Percentiles rank a stretch among this genome's conserved stretches.
These are phyloP conservation scores for Immersiporthe knoxdaviesiana DNA, from an alignment of 2,329 filamentous ascomycete species.

Conservation along the genomic window DNA sequence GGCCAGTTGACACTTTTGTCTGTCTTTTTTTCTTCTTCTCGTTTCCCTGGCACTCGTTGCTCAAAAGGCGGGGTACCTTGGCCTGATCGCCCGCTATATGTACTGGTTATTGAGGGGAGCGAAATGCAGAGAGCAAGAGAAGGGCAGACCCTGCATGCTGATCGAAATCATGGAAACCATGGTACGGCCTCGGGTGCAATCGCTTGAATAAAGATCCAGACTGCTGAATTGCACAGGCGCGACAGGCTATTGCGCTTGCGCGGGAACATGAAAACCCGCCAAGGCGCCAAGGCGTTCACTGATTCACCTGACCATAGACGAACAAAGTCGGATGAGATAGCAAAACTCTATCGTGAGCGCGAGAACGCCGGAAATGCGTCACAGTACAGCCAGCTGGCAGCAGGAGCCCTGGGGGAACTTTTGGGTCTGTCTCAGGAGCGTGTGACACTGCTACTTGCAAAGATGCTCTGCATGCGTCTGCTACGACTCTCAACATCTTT, in stretches of 20 bases:
- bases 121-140: neutral
- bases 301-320: slow-evolving; percentile 4
- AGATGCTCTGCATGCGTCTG: slow-evolving; percentile 1
- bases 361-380: neutral
- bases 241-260: neutral
- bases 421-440: neutral
- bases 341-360: neutral
- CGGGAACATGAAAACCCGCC: neutral
- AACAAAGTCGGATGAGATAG: neutral
- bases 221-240: slow-evolving; percentile 3
- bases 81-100: neutral
- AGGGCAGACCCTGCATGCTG: neutral
- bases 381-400: neutral
- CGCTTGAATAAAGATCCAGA: neutral
- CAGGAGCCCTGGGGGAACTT: too few relatives aligned
- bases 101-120: too few relatives aligned
- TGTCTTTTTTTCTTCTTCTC: neutral
- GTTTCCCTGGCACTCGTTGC: too few relatives aligned
- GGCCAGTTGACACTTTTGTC: neutral
- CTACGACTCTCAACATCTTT: neutral
- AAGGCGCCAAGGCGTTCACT: neutral
- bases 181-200: neutral
- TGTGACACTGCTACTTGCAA: neutral
- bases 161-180: neutral
- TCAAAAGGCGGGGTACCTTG: neutral